Evolutionary conservation across 2,329 filamentous ascomycete species (phyloP).

Genomic region (Amphichorda felina): DNA sequence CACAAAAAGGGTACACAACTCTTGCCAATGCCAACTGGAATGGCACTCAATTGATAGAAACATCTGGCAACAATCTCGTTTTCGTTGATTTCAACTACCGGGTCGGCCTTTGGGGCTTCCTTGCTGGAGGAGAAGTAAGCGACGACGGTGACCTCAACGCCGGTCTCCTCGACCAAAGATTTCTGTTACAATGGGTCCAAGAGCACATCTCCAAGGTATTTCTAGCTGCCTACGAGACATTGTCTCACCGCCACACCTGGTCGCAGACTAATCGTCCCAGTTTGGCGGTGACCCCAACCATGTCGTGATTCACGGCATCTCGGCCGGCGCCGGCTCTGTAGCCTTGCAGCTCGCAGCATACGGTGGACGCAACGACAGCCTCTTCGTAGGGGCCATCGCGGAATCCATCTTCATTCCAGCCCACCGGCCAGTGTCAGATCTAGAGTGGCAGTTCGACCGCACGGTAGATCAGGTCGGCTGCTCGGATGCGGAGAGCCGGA

Average conservation of each 20-base stretch:
- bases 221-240: neutral
- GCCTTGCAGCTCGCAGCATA: conserved; percentile 38
- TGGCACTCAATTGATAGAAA: conserved; percentile 30
- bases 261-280: conserved; percentile 7
- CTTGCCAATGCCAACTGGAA: conserved; percentile 41
- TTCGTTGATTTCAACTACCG: conserved; percentile 53
- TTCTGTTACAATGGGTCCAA: conserved; percentile 48
- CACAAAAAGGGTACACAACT: conserved; percentile 24
- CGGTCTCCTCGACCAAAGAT: conserved; percentile 52
- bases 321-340: conserved; percentile 48
- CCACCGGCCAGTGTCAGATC: conserved; percentile 28
- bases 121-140: conserved; percentile 43
- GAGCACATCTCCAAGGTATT: conserved; percentile 38
- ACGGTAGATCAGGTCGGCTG: conserved; percentile 24
- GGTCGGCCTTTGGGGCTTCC: conserved; percentile 50
- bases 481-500: conserved; percentile 12
- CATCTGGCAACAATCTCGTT: conserved; percentile 33
- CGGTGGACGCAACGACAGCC: conserved; percentile 27
- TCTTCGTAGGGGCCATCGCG: conserved; percentile 33
- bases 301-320: conserved; percentile 50
- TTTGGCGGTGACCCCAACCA: conserved; percentile 48
- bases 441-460: conserved; percentile 35
- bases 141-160: conserved; percentile 47
- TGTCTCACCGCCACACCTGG: neutral
- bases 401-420: conserved; percentile 38